Percentiles rank a stretch among this genome's conserved stretches.
These are phyloP conservation scores for Alternaria ventricosa DNA, from an alignment of 2,329 filamentous ascomycete species.

Conservation along the genomic window DNA sequence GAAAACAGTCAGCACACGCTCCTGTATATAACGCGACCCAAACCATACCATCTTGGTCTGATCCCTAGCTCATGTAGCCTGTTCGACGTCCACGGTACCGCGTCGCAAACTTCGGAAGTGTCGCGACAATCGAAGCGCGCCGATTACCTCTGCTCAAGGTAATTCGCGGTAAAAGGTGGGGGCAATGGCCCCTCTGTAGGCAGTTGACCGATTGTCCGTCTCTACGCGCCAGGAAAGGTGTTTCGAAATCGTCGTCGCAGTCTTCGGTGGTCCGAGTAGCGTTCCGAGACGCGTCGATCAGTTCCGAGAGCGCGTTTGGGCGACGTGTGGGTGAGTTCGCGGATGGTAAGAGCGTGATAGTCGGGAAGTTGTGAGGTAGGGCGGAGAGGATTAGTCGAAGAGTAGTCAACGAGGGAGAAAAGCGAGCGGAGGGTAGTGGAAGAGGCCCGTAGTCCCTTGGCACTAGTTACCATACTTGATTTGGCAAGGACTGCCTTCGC, in stretches of 20 bases:
- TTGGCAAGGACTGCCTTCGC: constrained; percentile 35
- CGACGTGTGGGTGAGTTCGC: constrained; percentile 35
- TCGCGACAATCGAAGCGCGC: constrained; percentile 31
- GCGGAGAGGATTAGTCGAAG: constrained; percentile 43
- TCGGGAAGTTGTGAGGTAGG: constrained; percentile 35
- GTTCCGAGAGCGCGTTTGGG: constrained; percentile 54
- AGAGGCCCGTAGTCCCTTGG: constrained; percentile 29
- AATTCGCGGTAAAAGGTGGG: background rate
- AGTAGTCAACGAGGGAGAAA: constrained; percentile 41
- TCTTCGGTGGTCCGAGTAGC: constrained; percentile 36
- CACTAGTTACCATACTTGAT: constrained; percentile 31
- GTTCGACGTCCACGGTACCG: constrained; percentile 23
- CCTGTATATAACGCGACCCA: constrained; percentile 12
- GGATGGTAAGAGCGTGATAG: constrained; percentile 35
- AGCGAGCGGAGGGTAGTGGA: constrained; percentile 36
- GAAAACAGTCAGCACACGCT: constrained; percentile 23
- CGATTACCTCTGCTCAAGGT: background rate
- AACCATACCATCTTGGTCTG: constrained; percentile 42
- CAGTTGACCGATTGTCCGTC: constrained; percentile 15
- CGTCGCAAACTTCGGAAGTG: constrained; percentile 37
- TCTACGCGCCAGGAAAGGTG: constrained; percentile 26
- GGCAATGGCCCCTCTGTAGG: constrained; percentile 19
- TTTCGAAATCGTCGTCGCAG: constrained; percentile 41
- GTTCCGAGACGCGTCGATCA: constrained; percentile 48
- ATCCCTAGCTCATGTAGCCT: constrained; percentile 40